phyloP scores from a whole-genome alignment of 2,329 filamentous ascomycete species.

The Aspergillus bombycis region DNA sequence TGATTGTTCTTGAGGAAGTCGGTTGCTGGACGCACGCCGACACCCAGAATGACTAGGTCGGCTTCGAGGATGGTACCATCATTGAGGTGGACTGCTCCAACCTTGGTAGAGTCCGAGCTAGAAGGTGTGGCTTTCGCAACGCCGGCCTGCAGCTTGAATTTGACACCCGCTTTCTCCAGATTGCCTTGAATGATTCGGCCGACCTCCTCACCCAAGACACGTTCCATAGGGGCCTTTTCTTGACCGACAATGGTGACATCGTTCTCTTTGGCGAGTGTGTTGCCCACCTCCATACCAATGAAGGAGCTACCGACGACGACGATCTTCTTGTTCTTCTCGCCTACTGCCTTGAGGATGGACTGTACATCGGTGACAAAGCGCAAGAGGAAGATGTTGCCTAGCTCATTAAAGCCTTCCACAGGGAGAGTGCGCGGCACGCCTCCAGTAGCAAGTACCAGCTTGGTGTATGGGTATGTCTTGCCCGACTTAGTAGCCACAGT shows the following conservation, averaged over 20 bases:
- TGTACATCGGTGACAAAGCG: constrained; percentile 77
- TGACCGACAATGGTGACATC: constrained; percentile 84
- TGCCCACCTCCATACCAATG: constrained; percentile 97
- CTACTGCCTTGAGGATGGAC: constrained; percentile 76
- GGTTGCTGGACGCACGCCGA: constrained; percentile 85
- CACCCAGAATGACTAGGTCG: constrained; percentile 87
- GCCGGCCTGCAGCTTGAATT: constrained; percentile 78
- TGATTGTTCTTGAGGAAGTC: constrained; percentile 76
- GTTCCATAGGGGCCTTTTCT: constrained; percentile 82
- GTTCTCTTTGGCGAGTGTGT: constrained; percentile 77
- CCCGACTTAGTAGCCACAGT: constrained; percentile 75
- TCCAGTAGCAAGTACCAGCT: constrained; percentile 88
- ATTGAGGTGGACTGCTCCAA: constrained; percentile 80
- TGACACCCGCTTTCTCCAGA: constrained; percentile 83
- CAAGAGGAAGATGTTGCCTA: constrained; percentile 85
- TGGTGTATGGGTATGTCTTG: constrained; percentile 74
- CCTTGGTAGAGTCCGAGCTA: constrained; percentile 66
- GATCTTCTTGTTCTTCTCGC: constrained; percentile 83
- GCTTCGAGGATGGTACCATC: constrained; percentile 83
- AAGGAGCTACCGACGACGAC: constrained; percentile 92
- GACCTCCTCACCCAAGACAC: constrained; percentile 79
- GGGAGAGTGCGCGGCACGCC: constrained; percentile 76
- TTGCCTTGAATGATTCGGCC: constrained; percentile 78
- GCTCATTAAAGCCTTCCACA: constrained; percentile 79
- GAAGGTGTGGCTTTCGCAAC: constrained; percentile 84